Base-by-base conservation (phyloP, 805 yeast species). In the Komagataella phaffii region DNA sequence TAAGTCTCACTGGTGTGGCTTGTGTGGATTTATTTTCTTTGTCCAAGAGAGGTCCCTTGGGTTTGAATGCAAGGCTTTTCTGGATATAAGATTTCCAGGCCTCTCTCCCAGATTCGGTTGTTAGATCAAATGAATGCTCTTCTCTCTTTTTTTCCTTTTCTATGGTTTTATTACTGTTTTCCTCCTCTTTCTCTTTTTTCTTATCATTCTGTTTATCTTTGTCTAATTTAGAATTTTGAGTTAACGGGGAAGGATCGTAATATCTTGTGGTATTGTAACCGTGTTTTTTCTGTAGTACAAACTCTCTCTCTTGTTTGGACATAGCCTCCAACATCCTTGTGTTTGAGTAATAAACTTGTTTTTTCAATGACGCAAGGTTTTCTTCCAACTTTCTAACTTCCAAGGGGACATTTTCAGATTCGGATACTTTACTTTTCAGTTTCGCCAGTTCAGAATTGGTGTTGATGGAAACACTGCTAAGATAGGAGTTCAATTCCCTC, bases 21-120 rank as follows among this genome's bases (percentile, higher is more conserved):
- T 8, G 40, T 10, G 12, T 30, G 40, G 40, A 30, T 30, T 30
- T 30, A 30, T 30, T 30, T 6, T 30, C 40, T 14, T 30, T 30
- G 14, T 30, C 40, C 14, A 8, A 30, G 40, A 14, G 12, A 4
- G n/a, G 8, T 30, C 40, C 40, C 40, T 30, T 30, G n/a, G 40
- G 40, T 30, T 30, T 30, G 3, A 30, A 30, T 30, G 40, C 40
- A 14, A 51, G 45, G 44, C 54, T 54, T 18, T 53, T 53, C 48
- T 55, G 57, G 18, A 61, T 57, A 54, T 57, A 61, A 3, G 53
- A 49, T 47, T 60, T 60, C 65, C 67, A 61, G 46, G 56, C 51
- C 7, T 54, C 55, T 21, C 64, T 50, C 7, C 71, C 72, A 36
- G 57, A 61, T 47, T 59, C 52, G 1, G 67, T 61, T 7, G 66